Evolutionary conservation across 441 rosid species (phyloP).

Genomic region (Hypseocharis bilobata): DNA sequence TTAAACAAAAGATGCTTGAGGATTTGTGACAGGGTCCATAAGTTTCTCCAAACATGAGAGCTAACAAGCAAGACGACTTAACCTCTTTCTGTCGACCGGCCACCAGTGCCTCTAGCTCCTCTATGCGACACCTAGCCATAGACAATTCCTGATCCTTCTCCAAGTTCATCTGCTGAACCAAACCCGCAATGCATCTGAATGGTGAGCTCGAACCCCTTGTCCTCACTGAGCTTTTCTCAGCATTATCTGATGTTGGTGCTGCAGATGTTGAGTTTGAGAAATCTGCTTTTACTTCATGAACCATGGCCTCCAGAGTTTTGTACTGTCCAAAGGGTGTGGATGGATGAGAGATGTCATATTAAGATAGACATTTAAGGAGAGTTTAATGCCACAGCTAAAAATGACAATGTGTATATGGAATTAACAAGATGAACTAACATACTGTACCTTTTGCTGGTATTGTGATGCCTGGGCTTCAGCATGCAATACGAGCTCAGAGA

Average conservation of each 20-base stretch:
- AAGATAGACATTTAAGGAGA: not conserved
- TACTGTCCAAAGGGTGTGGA: conserved; percentile 44
- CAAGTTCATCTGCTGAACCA: conserved; percentile 75
- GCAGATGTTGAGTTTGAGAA: conserved; percentile 37
- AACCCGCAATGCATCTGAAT: conserved; percentile 79
- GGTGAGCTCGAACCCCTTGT: conserved; percentile 90
- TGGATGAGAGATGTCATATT: conserved; percentile 9
- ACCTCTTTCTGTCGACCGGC: conserved; percentile 76
- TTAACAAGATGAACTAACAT: not conserved
- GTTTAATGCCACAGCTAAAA: conserved; percentile 3
- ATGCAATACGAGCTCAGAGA: conserved; percentile 72
- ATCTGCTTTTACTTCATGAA: conserved; percentile 49
- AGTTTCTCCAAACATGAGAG: not conserved
- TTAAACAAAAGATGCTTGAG: not conserved
- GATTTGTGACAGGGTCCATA: not conserved
- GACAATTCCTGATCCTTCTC: conserved; percentile 83
- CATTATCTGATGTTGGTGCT: conserved; percentile 34
- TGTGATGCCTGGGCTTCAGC: conserved; percentile 87
- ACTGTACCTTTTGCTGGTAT: conserved; percentile 73
- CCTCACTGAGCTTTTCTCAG: conserved; percentile 46
- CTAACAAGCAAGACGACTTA: conserved; percentile 8
- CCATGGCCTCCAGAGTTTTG: conserved; percentile 70
- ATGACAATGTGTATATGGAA: not conserved
- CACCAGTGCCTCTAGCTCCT: conserved; percentile 57
- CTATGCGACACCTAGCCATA: conserved; percentile 48